Evolutionary conservation across 305 asterid species (phyloP), one percentile per base, ranked within the genome.

Genomic region (Plantago lanceolata): DNA sequence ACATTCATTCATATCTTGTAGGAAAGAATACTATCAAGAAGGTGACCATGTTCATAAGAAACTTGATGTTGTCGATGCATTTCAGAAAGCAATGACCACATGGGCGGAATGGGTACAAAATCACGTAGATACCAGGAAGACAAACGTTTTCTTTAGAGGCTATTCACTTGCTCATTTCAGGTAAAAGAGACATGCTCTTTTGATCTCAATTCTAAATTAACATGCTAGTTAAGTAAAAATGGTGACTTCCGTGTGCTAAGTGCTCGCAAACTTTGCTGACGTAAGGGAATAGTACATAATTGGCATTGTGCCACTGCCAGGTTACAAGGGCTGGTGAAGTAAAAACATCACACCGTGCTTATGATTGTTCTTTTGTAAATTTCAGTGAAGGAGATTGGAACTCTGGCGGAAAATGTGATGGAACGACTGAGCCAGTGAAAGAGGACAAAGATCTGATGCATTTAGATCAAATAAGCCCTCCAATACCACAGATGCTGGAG

Each of bases 311-410:
- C 3, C 3, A 1, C 2, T 24, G 28, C 28, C 40, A 24, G 28
- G 28, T 24, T 24, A 24, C 3, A 24, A 24, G 1, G 1, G 28
- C 1, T 24, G 28, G 28, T 24, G 28, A 24, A 24, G 28, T 24
- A 15, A 35, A 57, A 56, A 19, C 16, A 19, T 0, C 0, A 37
- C 9, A 48, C 17, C 31, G 18, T 61, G 35, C 50, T 69, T 19
- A 50, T 50, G 66, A 50, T 69, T 64, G 50, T 29, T 21, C 15
- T 28, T 18, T 48, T 48, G 5, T 49, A 8, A 16, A 26, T 52
- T 56, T 11, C 68, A 79, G 84, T 58, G 78, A 70, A 65, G 84
- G 84, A 55, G 84, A 76, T 62, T 79, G 84, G 84, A 68, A 79
- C 45, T 51, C 73, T 1, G 79, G 84, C 7, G 84, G 84, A 61